Percentiles rank a stretch among this genome's conserved stretches.
These are phyloP conservation scores for Periconia macrospinosa DNA, from an alignment of 2,329 filamentous ascomycete species.

Conservation along the genomic window DNA sequence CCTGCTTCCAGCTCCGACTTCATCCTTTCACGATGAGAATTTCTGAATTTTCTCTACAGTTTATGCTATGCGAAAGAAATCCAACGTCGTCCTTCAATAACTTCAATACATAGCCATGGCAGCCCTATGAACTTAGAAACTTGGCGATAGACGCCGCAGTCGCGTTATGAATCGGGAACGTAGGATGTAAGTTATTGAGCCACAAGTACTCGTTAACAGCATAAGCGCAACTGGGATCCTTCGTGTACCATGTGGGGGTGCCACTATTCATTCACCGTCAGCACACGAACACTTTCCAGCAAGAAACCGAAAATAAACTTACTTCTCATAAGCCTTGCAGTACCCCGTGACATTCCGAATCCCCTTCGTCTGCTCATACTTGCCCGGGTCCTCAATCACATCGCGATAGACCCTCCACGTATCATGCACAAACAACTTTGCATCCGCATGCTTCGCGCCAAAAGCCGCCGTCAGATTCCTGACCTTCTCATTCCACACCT, in stretches of 20 bases:
- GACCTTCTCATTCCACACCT: slow-evolving; percentile 56
- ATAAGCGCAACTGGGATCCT: slow-evolving; percentile 52
- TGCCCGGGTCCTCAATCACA: slow-evolving; percentile 57
- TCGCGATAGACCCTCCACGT: slow-evolving; percentile 54
- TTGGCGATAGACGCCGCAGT: slow-evolving; percentile 51
- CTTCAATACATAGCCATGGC: neutral
- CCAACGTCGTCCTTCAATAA: neutral
- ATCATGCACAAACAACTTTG: slow-evolving; percentile 56
- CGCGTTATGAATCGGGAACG: slow-evolving; percentile 63
- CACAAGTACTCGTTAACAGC: slow-evolving; percentile 66
- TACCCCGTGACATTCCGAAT: slow-evolving; percentile 60
- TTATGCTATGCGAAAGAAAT: neutral
- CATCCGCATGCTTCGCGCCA: slow-evolving; percentile 41
- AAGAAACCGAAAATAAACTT: slow-evolving; percentile 10
- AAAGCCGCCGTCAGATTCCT: slow-evolving; percentile 47
- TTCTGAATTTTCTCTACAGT: too few relatives aligned
- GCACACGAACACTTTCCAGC: neutral
- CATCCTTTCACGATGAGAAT: too few relatives aligned
- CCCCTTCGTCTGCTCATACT: slow-evolving; percentile 53
- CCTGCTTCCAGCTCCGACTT: too few relatives aligned
- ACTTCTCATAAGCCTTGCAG: slow-evolving; percentile 58
- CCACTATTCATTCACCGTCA: slow-evolving; percentile 29
- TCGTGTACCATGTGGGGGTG: slow-evolving; percentile 42
- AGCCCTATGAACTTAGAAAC: slow-evolving; percentile 14
- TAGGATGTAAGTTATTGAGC: slow-evolving; percentile 67